Percentiles rank a stretch among this genome's conserved stretches.
Conservation (phyloP, 257 asterid genomes). For the Eucommia ulmoides region DNA sequence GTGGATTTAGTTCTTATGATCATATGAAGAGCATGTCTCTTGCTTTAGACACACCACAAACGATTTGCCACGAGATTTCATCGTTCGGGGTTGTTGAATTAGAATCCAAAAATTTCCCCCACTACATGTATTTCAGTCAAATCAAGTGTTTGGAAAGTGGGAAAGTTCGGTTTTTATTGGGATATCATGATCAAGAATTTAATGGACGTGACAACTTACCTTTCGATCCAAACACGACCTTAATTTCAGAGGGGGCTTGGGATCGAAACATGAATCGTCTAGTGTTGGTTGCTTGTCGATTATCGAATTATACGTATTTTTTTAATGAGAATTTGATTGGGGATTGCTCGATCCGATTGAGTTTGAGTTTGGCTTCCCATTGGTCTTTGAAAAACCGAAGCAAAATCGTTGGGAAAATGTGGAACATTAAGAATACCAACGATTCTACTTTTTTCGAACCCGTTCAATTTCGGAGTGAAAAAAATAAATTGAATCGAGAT, state of each 20-base stretch:
- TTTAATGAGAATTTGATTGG: constrained; percentile 27
- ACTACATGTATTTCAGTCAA: constrained; percentile 27
- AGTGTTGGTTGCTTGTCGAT: constrained; percentile 74
- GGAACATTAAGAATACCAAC: constrained; percentile 50
- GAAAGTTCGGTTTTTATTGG: constrained; percentile 55
- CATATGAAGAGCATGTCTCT: constrained; percentile 32
- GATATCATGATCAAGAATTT: constrained; percentile 26
- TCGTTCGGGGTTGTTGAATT: too few relatives aligned
- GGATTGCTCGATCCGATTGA: constrained; percentile 61
- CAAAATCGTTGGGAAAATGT: constrained; percentile 54
- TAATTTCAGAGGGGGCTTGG: constrained; percentile 82
- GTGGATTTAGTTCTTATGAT: constrained; percentile 33
- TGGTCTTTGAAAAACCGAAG: constrained; percentile 70
- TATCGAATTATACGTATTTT: constrained; percentile 38
- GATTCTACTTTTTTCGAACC: constrained; percentile 40
- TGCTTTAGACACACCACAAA: constrained; percentile 23
- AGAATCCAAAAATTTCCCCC: constrained; percentile 30
- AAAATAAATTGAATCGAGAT: constrained; percentile 16
- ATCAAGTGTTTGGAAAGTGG: constrained; percentile 54
- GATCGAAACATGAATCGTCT: constrained; percentile 48
- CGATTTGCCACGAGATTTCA: constrained; percentile 22
- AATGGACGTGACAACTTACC: constrained; percentile 21
- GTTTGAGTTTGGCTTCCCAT: constrained; percentile 54
- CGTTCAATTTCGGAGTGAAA: constrained; percentile 20
- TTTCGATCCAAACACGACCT: constrained; percentile 42